Percentiles rank a stretch among this genome's conserved stretches.
Conservation (phyloP, 1,139 yeast species). For the Suhomyces chickasaworum region DNA sequence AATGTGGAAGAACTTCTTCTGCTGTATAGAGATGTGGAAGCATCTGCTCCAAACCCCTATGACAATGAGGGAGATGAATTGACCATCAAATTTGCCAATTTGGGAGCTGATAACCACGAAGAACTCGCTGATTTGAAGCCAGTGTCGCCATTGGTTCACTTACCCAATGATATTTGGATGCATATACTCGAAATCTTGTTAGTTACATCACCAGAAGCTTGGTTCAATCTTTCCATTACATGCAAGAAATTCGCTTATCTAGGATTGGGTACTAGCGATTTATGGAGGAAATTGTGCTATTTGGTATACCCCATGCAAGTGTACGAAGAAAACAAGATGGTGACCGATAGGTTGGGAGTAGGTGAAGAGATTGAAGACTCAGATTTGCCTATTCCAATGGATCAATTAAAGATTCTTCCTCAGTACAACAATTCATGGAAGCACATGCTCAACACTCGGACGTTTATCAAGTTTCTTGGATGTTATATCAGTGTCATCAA, state of each 20-base stretch:
- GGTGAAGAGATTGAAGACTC: conserved; percentile 24
- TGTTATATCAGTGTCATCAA: conserved; percentile 84
- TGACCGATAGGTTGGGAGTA: conserved; percentile 15
- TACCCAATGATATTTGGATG: conserved; percentile 68
- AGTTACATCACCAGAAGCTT: conserved; percentile 56
- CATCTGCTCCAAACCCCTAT: conserved; percentile 31
- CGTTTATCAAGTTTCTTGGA: conserved; percentile 79
- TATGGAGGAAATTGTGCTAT: conserved; percentile 61
- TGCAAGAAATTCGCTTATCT: conserved; percentile 64
- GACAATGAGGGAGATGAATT: conserved; percentile 25
- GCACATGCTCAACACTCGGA: conserved; percentile 51
- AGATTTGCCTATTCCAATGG: conserved; percentile 40
- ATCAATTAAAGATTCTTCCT: conserved; percentile 46
- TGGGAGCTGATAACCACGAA: conserved; percentile 31
- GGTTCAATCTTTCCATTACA: conserved; percentile 64
- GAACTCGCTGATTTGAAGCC: conserved; percentile 35
- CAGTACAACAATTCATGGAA: conserved; percentile 57
- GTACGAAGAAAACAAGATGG: conserved; percentile 45
- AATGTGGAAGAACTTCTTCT: conserved; percentile 37
- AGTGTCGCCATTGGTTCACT: conserved; percentile 54
- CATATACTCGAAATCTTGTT: conserved; percentile 58
- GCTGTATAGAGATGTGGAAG: conserved; percentile 34
- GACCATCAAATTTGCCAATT: conserved; percentile 33
- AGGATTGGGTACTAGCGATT: conserved; percentile 56
- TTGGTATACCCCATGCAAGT: conserved; percentile 59